Percentiles rank a stretch among this genome's conserved stretches.
phyloP scores from a whole-genome alignment of 495 filamentous ascomycete species.

The Aspergillus mulundensis region DNA sequence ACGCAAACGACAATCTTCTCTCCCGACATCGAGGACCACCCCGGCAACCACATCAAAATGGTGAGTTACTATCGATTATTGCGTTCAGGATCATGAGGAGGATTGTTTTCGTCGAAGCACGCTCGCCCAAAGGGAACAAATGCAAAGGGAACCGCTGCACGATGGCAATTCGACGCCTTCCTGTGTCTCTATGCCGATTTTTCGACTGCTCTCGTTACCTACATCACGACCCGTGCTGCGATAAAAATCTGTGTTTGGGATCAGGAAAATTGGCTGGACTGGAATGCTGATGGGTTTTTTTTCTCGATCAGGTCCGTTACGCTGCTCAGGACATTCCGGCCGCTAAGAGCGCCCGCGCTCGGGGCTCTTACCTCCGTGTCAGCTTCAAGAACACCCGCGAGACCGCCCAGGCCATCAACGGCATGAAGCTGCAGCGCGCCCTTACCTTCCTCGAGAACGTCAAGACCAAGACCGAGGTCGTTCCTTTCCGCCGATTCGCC shows the following conservation, averaged over 20 bases:
- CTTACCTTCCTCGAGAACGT: constrained; percentile 96
- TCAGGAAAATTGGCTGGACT: constrained; percentile 3
- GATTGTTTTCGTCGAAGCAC: neutral
- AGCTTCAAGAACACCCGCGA: constrained; percentile 99
- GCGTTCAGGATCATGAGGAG: constrained; percentile 4
- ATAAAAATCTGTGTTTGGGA: neutral
- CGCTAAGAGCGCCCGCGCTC: constrained; percentile 91
- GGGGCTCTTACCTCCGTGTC: constrained; percentile 97
- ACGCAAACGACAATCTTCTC: constrained; percentile 44
- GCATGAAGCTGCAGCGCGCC: constrained; percentile 96
- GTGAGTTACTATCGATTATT: constrained; percentile 36
- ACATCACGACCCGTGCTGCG: constrained; percentile 10
- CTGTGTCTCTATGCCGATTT: constrained; percentile 3
- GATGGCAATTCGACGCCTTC: constrained; percentile 7
- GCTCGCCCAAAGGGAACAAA: neutral
- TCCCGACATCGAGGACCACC: constrained; percentile 48
- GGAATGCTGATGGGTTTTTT: constrained; percentile 30
- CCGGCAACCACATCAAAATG: constrained; percentile 54
- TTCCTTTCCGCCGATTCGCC: constrained; percentile 94
- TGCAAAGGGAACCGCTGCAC: constrained; percentile 7
- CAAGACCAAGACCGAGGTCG: constrained; percentile 86
- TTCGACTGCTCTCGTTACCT: constrained; percentile 7
- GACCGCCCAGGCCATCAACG: constrained; percentile 97
- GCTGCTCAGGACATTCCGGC: constrained; percentile 82
- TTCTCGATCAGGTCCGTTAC: constrained; percentile 81